Evolutionary conservation across 805 yeast genomes (phyloP).

Genomic region (Pichia rugopelliculosa): DNA sequence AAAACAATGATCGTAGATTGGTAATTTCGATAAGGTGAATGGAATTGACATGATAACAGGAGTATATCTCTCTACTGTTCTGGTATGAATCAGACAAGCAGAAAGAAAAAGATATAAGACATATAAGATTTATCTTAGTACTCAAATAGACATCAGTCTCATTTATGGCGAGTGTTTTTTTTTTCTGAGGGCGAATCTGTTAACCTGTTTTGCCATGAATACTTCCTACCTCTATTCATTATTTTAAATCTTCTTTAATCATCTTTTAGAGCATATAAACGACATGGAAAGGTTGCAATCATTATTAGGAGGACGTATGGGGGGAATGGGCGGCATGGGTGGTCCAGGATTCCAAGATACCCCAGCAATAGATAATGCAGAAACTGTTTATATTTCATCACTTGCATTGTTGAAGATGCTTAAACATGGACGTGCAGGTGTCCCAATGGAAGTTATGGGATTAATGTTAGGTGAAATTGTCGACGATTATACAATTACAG

Average conservation of each 20-base stretch:
- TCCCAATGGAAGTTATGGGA: constrained; percentile 85
- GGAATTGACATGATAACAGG: constrained; percentile 32
- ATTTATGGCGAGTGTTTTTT: background rate
- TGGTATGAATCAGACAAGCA: background rate
- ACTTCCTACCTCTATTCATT: no score
- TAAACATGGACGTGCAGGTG: constrained; percentile 93
- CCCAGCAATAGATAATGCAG: constrained; percentile 88
- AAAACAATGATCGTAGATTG: constrained; percentile 89
- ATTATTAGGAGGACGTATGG: constrained; percentile 27
- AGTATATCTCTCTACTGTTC: constrained; percentile 32
- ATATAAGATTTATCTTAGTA: no score
- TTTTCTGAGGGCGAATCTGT: background rate
- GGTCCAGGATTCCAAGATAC: constrained; percentile 39
- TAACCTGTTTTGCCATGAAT: background rate
- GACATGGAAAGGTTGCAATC: constrained; percentile 29
- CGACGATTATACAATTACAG: constrained; percentile 95
- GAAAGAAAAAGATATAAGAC: background rate
- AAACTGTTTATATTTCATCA: constrained; percentile 93
- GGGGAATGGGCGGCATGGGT: constrained; percentile 25
- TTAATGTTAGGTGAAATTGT: constrained; percentile 97
- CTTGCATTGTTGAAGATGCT: constrained; percentile 93
- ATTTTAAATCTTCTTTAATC: background rate
- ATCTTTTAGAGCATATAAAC: background rate
- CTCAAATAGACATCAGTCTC: background rate
- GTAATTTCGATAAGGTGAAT: constrained; percentile 69